phyloP scores from a whole-genome alignment of 2,329 filamentous ascomycete species.

The Calonectria fujianensis region DNA sequence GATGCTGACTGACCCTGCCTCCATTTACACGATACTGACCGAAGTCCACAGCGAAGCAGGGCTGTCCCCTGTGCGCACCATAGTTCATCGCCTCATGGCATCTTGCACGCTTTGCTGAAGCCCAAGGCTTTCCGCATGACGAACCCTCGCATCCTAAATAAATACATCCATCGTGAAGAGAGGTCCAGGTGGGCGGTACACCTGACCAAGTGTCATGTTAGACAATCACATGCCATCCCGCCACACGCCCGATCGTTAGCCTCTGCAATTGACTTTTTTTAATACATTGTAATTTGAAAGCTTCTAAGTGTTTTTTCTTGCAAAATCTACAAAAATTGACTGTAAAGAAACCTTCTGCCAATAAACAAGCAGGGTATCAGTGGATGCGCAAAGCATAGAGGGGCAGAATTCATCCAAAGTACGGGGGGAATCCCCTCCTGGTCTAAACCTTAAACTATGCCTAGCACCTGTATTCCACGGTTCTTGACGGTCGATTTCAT shows the following conservation, averaged over 20 bases:
- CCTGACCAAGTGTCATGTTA: background rate
- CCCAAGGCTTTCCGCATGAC: background rate
- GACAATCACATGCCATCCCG: background rate
- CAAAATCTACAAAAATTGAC: background rate
- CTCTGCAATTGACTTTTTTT: background rate
- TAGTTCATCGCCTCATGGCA: background rate
- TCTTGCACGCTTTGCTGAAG: background rate
- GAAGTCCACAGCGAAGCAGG: background rate
- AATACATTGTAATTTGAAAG: background rate
- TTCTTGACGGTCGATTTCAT: background rate
- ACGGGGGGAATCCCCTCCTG: background rate
- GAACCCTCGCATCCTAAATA: background rate
- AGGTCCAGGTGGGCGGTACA: background rate
- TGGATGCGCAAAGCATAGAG: background rate
- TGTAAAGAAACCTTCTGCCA: background rate
- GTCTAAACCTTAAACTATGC: background rate
- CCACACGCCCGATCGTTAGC: background rate
- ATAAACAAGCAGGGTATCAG: background rate
- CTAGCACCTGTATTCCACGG: too few relatives aligned
- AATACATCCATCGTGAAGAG: background rate
- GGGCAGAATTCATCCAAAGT: background rate
- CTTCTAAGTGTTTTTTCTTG: background rate
- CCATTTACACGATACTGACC: background rate
- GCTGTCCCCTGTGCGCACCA: background rate
- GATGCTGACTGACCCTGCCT: background rate